Base-by-base conservation (phyloP, 1,284 basidiomycete species). In the Flammula alnicola region DNA sequence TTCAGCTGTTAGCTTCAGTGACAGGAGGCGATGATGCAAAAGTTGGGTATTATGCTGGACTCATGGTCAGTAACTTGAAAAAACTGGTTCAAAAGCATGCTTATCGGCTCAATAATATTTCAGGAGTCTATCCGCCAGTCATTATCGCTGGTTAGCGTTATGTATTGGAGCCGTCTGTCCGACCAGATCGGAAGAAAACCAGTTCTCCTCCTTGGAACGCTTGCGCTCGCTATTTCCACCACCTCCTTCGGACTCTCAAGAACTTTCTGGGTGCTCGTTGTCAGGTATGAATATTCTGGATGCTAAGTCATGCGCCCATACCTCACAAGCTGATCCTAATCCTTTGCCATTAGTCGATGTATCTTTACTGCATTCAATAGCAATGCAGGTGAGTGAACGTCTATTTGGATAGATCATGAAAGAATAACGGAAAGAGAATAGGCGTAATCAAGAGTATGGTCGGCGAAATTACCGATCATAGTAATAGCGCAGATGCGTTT, bases 161-260 rank as follows among this genome's bases (percentile, higher is more conserved):
- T 85, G 25, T 79, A 83, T 56, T 88, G 86, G 86, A 84, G 83
- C 61, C 75, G 80, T 23, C 60, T 78, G 4, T 88, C 86, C 1
- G 86, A 88, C 61, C 66, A 73, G 30, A 70, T 86, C 14, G 86
- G 86, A 22, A 75, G 86, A 16, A 84, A 79, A 59, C 85, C 86
- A 0, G 74, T 89, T 19, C 72, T 88, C 38, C 66, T 87, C 48
- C 72, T 71, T 4, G 86, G 86, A 0, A 68, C 83, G 1, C 67
- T 77, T 27, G 86, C 85, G 10, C 64, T 84, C 2, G 77, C 78
- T 6, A 42, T 78, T 0, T 84, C 84, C 6, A 84, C 83, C 72
- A 72, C 80, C 48, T 77, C 73, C 45, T 85, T 89, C 56, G 86
- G 86, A 3, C 57, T 88, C 25, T 84, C 85, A 2, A 76, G 69